Conservation (phyloP, 2,329 filamentous ascomycete genomes). For the Phyllosticta capitalensis region DNA sequence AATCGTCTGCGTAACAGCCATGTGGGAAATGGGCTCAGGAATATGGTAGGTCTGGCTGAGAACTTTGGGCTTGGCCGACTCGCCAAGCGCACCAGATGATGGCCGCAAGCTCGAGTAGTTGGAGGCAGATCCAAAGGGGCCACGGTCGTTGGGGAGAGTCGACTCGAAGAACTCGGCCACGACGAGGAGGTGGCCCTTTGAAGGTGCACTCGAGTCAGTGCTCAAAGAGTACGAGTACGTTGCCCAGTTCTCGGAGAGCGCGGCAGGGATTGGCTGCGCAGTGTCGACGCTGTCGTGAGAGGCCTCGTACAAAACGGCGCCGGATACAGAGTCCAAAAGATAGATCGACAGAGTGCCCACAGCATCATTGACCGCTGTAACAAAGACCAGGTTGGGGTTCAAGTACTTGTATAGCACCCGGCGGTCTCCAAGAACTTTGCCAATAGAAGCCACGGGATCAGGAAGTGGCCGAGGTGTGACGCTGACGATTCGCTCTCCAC, state of each 20-base stretch:
- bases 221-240: conserved; percentile 64
- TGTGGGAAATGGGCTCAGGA: conserved; percentile 64
- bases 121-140: conserved; percentile 56
- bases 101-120: conserved; percentile 74
- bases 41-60: conserved; percentile 74
- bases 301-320: conserved; percentile 63
- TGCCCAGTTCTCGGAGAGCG: conserved; percentile 91
- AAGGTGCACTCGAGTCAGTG: conserved; percentile 38
- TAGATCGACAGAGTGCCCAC: conserved; percentile 58
- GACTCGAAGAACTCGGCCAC: conserved; percentile 90
- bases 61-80: conserved; percentile 59
- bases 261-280: conserved; percentile 62
- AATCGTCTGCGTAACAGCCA: conserved; percentile 78
- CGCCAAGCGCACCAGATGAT: conserved; percentile 43
- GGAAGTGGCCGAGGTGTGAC: conserved; percentile 61
- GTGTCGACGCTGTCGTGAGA: conserved; percentile 66
- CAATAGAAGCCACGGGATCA: conserved; percentile 89
- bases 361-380: conserved; percentile 57
- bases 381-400: conserved; percentile 73
- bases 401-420: conserved; percentile 97
- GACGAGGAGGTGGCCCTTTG: conserved; percentile 79
- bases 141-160: conserved; percentile 70
- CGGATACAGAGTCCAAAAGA: conserved; percentile 78
- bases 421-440: conserved; percentile 82
- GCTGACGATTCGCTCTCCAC: conserved; percentile 57